Evolutionary conservation across 75 land plant genomes (phyloP), one percentile per base, ranked within the genome.

Genomic region (Selaginella moellendorffii): DNA sequence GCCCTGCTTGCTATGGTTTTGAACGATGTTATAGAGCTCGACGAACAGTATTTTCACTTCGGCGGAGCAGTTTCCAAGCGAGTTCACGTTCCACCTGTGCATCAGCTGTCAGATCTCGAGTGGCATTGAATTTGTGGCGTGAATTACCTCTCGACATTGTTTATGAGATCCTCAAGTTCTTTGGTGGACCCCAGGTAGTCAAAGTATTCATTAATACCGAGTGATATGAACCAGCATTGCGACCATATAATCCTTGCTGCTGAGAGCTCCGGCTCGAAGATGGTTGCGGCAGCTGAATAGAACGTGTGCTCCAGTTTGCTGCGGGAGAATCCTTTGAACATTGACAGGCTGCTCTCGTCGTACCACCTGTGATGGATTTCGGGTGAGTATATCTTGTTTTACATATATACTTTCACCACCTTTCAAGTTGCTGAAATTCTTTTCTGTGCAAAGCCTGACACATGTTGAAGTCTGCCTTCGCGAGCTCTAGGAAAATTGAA

Each of bases 181-280:
- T 78, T 75, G 30, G 62, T 36, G 2, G 96, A 80, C 24, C 96
- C 81, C 30, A 75, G 82, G 56, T 71, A 68, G 67, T 88, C 87
- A 76, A 80, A 93, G 71, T 83, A 93, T 56, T 93, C 98, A 70
- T 88, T 87, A 29, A 93, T 76, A 14, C 82, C 78, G 12, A 96
- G 82, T 5, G 85, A 79, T 27, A 93, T 74, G 0, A 93, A 77
- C 20, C 66, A 79, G 67, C 76, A 76, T 62, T 77, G 85, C 18
- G 90, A 77, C 96, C 96, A 93, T 31, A 80, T 81, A 0, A 80
- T 61, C 52, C 98, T 80, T 26, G 96, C 90, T 61, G 74, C 75
- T 27, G 83, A 72, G 52, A 82, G 25, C 61, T 82, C 87, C 23
- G 90, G 96, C 64, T 78, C 61, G 65, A 72, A 80, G 24, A 88